Conservation (phyloP, 2,329 filamentous ascomycete species). For the Pyrenochaeta sp. region DNA sequence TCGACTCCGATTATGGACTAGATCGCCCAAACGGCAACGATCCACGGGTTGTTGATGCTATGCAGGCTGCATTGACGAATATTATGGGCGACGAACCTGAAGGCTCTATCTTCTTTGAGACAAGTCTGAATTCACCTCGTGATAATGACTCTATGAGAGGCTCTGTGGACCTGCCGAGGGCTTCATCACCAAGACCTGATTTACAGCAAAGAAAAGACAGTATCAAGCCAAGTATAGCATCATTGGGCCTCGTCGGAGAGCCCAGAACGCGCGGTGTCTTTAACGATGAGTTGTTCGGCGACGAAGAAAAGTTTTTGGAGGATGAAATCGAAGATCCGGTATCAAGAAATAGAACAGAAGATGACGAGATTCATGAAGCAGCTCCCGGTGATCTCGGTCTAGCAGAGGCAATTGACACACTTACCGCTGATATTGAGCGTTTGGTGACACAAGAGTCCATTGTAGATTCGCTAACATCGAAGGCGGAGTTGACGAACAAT, state of each 20-base stretch:
- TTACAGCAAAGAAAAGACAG: conserved; percentile 50
- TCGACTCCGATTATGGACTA: conserved; percentile 69
- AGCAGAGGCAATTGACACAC: conserved; percentile 86
- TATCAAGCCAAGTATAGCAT: conserved; percentile 86
- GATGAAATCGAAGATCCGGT: conserved; percentile 83
- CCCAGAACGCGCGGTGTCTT: conserved; percentile 92
- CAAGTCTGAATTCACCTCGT: conserved; percentile 61
- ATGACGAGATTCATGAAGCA: conserved; percentile 90
- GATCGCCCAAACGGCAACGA: conserved; percentile 66
- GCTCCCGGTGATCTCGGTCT: conserved; percentile 93
- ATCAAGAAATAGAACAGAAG: conserved; percentile 67
- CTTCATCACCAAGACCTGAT: conserved; percentile 49
- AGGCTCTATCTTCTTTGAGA: conserved; percentile 71
- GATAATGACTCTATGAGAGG: conserved; percentile 70
- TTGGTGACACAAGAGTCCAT: conserved; percentile 87
- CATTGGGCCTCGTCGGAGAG: conserved; percentile 86
- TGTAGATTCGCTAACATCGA: conserved; percentile 87
- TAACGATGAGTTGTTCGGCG: conserved; percentile 88
- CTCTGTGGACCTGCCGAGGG: conserved; percentile 66
- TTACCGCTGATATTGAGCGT: conserved; percentile 92
- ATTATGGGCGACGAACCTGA: conserved; percentile 85
- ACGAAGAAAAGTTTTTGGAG: conserved; percentile 85
- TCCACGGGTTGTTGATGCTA: conserved; percentile 84
- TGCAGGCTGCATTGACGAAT: conserved; percentile 89
- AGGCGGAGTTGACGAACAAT: conserved; percentile 97